Conservation (phyloP, 768 basidiomycete species). For the Chlorophyllum brunneum region DNA sequence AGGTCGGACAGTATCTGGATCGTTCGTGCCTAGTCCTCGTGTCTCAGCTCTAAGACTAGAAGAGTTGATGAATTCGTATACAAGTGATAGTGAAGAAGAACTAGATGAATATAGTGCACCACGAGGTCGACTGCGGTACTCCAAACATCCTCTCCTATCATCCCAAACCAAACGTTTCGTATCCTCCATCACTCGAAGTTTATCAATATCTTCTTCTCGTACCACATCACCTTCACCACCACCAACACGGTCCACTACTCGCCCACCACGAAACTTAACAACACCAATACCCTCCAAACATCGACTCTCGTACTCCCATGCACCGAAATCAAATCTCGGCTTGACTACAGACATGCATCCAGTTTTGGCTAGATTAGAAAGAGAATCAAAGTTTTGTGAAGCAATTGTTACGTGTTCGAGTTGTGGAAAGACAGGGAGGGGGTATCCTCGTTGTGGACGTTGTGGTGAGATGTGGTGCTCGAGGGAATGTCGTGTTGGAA, state of each 20-base stretch:
- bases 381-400: constrained; percentile 38
- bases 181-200: not conserved
- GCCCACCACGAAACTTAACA: not conserved
- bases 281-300: not conserved
- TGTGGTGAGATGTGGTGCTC: constrained; percentile 57
- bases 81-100: not conserved
- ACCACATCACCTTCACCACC: not conserved
- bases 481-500: constrained; percentile 43
- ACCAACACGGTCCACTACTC: not conserved
- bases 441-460: constrained; percentile 48
- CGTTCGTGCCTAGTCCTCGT: not conserved
- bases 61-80: not conserved
- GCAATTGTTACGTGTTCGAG: constrained; percentile 34
- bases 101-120: too few relatives aligned
- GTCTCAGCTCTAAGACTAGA: not conserved
- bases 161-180: not conserved
- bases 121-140: not conserved
- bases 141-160: not conserved
- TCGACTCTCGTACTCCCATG: not conserved
- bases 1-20: not conserved
- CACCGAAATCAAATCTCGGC: not conserved
- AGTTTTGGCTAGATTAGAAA: constrained; percentile 39
- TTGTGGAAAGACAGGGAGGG: constrained; percentile 41
- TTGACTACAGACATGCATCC: constrained; percentile 24
- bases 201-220: not conserved